Conservation (phyloP, 192 early-diverging fungal species). For the Coemansia sp. region DNA sequence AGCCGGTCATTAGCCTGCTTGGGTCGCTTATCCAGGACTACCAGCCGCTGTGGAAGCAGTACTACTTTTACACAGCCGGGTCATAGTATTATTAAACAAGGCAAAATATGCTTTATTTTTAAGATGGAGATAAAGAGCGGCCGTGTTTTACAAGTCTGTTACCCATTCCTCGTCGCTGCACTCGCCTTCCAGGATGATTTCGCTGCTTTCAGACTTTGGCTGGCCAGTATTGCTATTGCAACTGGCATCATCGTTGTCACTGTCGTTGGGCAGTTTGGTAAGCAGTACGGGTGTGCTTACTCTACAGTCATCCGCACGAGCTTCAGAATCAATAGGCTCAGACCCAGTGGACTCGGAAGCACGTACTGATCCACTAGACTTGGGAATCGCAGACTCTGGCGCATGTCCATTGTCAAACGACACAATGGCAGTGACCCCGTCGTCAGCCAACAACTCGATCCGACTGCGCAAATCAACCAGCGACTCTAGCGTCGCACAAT, state of each 20-base stretch:
- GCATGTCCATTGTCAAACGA: constrained; percentile 44
- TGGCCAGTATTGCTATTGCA: constrained; percentile 1
- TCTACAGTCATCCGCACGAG: background rate
- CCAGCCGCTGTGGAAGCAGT: constrained; percentile 84
- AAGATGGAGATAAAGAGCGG: too few species aligned
- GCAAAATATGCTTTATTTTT: background rate
- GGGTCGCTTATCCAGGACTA: constrained; percentile 82
- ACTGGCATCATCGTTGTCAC: background rate
- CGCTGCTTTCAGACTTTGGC: constrained; percentile 15
- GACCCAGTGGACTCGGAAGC: background rate
- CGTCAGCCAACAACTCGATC: constrained; percentile 41
- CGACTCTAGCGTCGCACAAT: constrained; percentile 35
- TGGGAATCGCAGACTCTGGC: constrained; percentile 8
- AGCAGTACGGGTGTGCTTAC: constrained; percentile 16
- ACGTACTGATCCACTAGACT: too few species aligned
- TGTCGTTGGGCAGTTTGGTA: background rate
- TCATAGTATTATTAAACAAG: constrained; percentile 33
- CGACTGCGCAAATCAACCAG: constrained; percentile 46
- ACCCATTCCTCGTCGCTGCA: constrained; percentile 49
- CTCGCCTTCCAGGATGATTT: constrained; percentile 30
- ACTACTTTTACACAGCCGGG: constrained; percentile 83
- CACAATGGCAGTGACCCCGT: constrained; percentile 40
- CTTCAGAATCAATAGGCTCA: background rate
- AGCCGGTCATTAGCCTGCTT: constrained; percentile 75
- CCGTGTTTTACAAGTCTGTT: constrained; percentile 23